Evolutionary conservation across 495 filamentous ascomycete species (phyloP), one percentile per base, ranked within the genome.

Genomic region (Tuber indicum): DNA sequence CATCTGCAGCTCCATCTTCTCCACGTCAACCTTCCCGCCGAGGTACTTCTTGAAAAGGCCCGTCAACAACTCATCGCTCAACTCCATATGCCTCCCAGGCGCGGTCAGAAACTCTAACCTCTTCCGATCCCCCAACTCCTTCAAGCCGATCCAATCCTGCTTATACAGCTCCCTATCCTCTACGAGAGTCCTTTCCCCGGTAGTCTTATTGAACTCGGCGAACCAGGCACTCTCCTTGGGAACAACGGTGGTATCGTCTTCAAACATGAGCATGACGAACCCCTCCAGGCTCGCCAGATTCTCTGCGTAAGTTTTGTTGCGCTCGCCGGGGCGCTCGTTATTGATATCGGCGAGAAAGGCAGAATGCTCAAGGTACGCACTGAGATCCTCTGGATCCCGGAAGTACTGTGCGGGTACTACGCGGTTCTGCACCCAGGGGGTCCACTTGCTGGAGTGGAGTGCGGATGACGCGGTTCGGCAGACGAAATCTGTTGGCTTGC

Each of bases 301-400:
- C 81, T 88, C 84, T 84, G 88, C 91, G 84, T 98, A 98, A 12
- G 85, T 88, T 69, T 83, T 79, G 79, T 94, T 97, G 88, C 95
- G 97, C 74, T 82, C 41, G 52, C 74, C 78, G 26, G 70, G 84
- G 3, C 96, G 88, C 88, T 98, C 96, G 83, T 97, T 98, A 85
- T 99, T 99, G 84, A 98, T 91, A 84, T 98, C 95, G n/a, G 95
- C 96, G n/a, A 99, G 87, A 84, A 95, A 97, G 82, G 94, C 96
- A 83, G 93, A 96, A 83, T 91, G 78, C 81, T 92, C 90, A 26
- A 98, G 87, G 84, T 98, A 99, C 46, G 85, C 82, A 7, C 91
- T 91, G 75, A 93, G 84, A 77, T 93, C 88, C 3, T 84, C 86
- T 0, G 91, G 90, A 80, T 96, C 89, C 41, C 95, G 91, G 86